Conservation (phyloP, 371 early-diverging fungal species). For the Rhizopus delemar region DNA sequence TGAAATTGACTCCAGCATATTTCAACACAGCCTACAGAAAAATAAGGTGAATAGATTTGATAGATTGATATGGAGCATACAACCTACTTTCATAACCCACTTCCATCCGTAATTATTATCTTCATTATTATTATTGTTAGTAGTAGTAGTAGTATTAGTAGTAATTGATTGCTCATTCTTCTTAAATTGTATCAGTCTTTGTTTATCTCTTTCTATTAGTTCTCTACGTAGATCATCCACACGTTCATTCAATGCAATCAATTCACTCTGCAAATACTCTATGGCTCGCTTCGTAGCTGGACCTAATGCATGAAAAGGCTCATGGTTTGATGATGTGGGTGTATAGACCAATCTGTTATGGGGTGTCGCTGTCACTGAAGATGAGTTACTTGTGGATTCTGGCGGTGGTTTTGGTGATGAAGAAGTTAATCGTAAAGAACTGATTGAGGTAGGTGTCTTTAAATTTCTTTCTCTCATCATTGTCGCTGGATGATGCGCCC, state of each 20-base stretch:
- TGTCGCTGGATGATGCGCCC: slow-evolving; percentile 21
- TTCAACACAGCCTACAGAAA: slow-evolving; percentile 38
- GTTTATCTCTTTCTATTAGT: slow-evolving; percentile 35
- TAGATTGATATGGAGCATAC: background rate
- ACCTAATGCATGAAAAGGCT: slow-evolving; percentile 25
- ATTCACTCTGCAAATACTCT: slow-evolving; percentile 50
- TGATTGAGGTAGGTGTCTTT: slow-evolving; percentile 2
- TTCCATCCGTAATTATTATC: slow-evolving; percentile 29
- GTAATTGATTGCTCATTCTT: background rate
- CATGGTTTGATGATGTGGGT: slow-evolving; percentile 11
- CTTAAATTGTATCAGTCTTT: slow-evolving; percentile 4
- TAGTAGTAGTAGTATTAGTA: background rate
- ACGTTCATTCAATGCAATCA: slow-evolving; percentile 49
- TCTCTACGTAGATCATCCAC: slow-evolving; percentile 48
- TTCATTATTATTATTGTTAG: slow-evolving; percentile 12
- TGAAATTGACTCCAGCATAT: slow-evolving; percentile 42
- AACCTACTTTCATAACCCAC: slow-evolving; percentile 43
- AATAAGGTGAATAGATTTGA: background rate
- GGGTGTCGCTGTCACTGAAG: slow-evolving; percentile 43
- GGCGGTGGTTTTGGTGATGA: slow-evolving; percentile 6
- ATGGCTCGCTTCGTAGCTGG: slow-evolving; percentile 51
- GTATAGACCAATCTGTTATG: slow-evolving; percentile 12
- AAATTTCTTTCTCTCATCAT: background rate
- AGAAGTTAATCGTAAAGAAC: slow-evolving; percentile 6
- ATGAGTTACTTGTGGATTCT: slow-evolving; percentile 33